phyloP scores from a whole-genome alignment of 2,329 filamentous ascomycete species.

The Fusarium subtropicale region DNA sequence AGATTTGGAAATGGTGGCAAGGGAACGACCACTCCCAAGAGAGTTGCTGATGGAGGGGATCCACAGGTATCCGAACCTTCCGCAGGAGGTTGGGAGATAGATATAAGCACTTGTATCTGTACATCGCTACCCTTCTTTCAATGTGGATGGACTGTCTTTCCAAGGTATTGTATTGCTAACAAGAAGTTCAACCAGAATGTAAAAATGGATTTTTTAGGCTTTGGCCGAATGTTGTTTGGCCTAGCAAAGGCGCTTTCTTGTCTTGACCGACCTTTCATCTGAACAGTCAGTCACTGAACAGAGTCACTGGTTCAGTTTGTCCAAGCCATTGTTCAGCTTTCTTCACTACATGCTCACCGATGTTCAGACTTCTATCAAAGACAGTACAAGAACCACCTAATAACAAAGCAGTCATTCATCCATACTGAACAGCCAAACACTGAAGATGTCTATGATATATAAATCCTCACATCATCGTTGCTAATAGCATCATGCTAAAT shows the following conservation, averaged over 20 bases:
- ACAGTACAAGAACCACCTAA: not conserved
- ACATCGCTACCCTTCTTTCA: too few relatives aligned
- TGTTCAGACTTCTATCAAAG: not conserved
- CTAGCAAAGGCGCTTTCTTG: not conserved
- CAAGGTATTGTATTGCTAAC: not conserved
- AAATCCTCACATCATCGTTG: not conserved
- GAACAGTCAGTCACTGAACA: not conserved
- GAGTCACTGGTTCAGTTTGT: not conserved
- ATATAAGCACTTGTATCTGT: constrained; percentile 7
- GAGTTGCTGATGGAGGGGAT: constrained; percentile 35
- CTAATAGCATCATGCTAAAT: not conserved
- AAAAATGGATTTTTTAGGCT: not conserved
- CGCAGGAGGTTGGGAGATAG: constrained; percentile 27
- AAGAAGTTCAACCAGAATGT: not conserved
- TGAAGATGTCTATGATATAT: not conserved
- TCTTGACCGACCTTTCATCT: too few relatives aligned
- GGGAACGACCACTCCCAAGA: constrained; percentile 16
- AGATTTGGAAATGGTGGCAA: constrained; percentile 33
- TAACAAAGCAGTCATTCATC: constrained; percentile 1
- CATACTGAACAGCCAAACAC: not conserved
- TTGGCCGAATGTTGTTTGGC: not conserved
- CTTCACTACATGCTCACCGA: not conserved
- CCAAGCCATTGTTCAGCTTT: not conserved
- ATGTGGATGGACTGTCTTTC: not conserved
- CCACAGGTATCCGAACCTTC: constrained; percentile 41